A percentile compares a stretch with the other conserved stretches of the same genome.
phyloP scores from a whole-genome alignment of 805 yeast species.

The Candida pini region DNA sequence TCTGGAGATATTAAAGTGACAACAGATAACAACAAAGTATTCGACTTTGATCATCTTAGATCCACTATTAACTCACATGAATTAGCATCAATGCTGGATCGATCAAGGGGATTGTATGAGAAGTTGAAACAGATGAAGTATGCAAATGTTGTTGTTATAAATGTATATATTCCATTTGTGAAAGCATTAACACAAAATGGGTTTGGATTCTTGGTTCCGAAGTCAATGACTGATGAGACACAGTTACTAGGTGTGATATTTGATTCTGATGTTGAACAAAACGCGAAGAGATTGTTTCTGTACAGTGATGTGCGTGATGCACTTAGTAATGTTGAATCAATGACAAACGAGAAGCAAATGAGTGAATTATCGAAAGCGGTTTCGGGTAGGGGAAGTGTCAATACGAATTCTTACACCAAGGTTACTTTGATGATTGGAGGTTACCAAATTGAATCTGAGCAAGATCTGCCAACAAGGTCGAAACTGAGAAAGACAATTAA shows the following conservation, averaged over 20 bases:
- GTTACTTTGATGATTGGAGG: constrained; percentile 93
- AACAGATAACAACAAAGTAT: constrained; percentile 7
- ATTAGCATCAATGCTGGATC: constrained; percentile 30
- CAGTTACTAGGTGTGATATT: constrained; percentile 79
- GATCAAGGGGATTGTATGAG: constrained; percentile 5
- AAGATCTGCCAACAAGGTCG: constrained; percentile 19
- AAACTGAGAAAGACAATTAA: constrained; percentile 16
- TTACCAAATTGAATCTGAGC: constrained; percentile 16
- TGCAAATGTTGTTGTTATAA: constrained; percentile 56
- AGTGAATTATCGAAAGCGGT: constrained; percentile 13
- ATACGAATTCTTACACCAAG: constrained; percentile 47
- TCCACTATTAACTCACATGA: constrained; percentile 47
- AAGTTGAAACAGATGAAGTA: constrained; percentile 29
- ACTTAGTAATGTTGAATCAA: constrained; percentile 3
- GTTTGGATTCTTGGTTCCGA: constrained; percentile 87
- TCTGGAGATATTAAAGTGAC: constrained; percentile 16
- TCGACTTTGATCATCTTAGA: constrained; percentile 49
- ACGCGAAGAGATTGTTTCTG: constrained; percentile 28
- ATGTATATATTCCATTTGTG: constrained; percentile 50
- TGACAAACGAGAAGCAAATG: constrained; percentile 5
- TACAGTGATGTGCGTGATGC: constrained; percentile 13
- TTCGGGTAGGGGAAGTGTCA: constrained; percentile 11
- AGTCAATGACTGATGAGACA: constrained; percentile 35
- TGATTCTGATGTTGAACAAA: constrained; percentile 77
- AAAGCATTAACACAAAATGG: constrained; percentile 46